Conservation (phyloP, 345 rosid species). For the Arabis hirsuta region DNA sequence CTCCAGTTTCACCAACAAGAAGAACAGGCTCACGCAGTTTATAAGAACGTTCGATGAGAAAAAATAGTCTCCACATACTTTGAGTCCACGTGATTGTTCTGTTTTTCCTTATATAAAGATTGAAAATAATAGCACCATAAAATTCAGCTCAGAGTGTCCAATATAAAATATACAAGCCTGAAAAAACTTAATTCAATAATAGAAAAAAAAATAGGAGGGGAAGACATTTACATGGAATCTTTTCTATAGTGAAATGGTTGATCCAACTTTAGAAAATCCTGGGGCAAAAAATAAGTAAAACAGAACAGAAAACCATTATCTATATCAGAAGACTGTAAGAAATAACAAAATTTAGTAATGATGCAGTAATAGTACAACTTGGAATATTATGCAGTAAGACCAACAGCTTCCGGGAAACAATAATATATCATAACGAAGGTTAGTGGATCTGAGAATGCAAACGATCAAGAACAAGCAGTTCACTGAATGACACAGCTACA, state of each 20-base stretch:
- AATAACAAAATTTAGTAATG: conserved; percentile 1
- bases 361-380: conserved; percentile 12
- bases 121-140: conserved; percentile 20
- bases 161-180: conserved; percentile 19
- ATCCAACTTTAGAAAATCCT: conserved; percentile 58
- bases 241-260: conserved; percentile 21
- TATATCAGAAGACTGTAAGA: conserved; percentile 9
- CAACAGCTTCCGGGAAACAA: conserved; percentile 18
- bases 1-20: conserved; percentile 98
- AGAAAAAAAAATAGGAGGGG: conserved; percentile 25
- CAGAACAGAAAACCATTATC: conserved; percentile 16
- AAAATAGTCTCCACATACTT: conserved; percentile 86
- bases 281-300: conserved; percentile 10
- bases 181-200: conserved; percentile 18
- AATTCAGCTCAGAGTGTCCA: conserved; percentile 11
- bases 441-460: conserved; percentile 16
- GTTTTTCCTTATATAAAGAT: conserved; percentile 29
- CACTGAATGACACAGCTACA: conserved; percentile 1
- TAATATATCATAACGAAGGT: conserved; percentile 14
- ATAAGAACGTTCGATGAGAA: conserved; percentile 76
- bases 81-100: conserved; percentile 68
- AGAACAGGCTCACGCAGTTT: conserved; percentile 91
- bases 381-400: conserved; percentile 14
- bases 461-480: conserved; percentile 26
- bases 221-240: conserved; percentile 49